These are phyloP conservation scores for Ophiostoma novo-ulmi DNA, from an alignment of 2,329 filamentous ascomycete genomes.

Conservation along the genomic window DNA sequence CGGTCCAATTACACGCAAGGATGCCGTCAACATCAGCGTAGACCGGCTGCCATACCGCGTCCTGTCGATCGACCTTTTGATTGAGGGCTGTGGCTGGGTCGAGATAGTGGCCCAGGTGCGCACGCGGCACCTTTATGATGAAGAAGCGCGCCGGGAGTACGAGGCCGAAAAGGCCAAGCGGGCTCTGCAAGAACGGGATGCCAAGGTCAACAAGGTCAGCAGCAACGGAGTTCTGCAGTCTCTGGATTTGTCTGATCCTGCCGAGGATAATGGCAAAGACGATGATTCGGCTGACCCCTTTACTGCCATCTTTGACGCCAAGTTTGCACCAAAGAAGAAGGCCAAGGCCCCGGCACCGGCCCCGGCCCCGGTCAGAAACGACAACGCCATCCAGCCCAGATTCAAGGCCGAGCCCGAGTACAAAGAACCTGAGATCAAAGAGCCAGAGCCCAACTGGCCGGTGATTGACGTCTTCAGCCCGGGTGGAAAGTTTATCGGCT, in stretches of 20 bases:
- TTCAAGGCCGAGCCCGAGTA: not conserved
- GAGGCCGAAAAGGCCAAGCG: conserved; percentile 7
- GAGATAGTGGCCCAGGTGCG: conserved; percentile 81
- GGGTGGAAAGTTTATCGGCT: conserved; percentile 70
- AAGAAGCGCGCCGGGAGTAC: conserved; percentile 19
- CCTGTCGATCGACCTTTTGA: conserved; percentile 73
- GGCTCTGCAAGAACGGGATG: not conserved
- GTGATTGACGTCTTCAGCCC: conserved; percentile 81
- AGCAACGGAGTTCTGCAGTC: conserved; percentile 28
- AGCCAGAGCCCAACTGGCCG: conserved; percentile 47
- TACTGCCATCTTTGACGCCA: not conserved
- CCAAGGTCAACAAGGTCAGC: not conserved
- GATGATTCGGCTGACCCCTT: not conserved
- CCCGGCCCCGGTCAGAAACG: not conserved
- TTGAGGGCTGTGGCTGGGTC: conserved; percentile 91
- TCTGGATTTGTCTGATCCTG: conserved; percentile 32
- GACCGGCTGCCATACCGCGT: conserved; percentile 73
- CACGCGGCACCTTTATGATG: conserved; percentile 43
- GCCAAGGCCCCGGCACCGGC: not conserved
- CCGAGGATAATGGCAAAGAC: not conserved
- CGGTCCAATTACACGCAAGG: conserved; percentile 62
- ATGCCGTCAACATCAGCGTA: conserved; percentile 58
- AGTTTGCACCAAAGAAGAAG: not conserved
- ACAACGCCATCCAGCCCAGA: not conserved
- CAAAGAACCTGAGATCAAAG: not conserved